Evolutionary conservation across 805 yeast species (phyloP).

Genomic region (Phaffomyces antillensis): DNA sequence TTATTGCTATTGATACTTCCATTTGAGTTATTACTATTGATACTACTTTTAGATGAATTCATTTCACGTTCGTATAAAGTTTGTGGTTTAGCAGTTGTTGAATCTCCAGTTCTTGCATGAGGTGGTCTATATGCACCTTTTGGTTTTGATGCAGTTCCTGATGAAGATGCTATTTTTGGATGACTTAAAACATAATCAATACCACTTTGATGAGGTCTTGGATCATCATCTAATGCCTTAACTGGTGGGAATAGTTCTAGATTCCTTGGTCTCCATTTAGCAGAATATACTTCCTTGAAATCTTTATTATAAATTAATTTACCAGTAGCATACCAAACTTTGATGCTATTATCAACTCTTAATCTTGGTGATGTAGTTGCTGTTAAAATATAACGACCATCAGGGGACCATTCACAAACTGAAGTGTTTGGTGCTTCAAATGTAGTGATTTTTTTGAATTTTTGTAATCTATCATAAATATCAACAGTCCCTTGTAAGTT

Average conservation of each 20-base stretch:
- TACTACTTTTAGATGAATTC: conserved; percentile 18
- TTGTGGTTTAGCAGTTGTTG: conserved; percentile 29
- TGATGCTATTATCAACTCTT: conserved; percentile 92
- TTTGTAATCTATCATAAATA: conserved; percentile 84
- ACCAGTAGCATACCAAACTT: conserved; percentile 90
- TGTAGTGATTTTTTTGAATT: conserved; percentile 69
- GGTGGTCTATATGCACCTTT: conserved; percentile 96
- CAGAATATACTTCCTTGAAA: conserved; percentile 71
- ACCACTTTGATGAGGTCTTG: conserved; percentile 68
- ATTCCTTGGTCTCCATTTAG: conserved; percentile 71
- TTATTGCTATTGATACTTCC: background rate
- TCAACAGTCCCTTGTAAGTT: conserved; percentile 96
- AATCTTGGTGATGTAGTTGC: conserved; percentile 97
- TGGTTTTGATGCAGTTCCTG: conserved; percentile 43
- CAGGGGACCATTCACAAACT: conserved; percentile 98
- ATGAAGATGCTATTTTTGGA: conserved; percentile 26
- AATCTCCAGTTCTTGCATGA: conserved; percentile 59
- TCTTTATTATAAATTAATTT: conserved; percentile 71
- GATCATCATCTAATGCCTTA: conserved; percentile 42
- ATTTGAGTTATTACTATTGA: conserved; percentile 4
- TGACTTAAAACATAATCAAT: conserved; percentile 39
- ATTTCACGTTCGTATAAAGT: conserved; percentile 55
- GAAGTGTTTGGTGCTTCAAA: conserved; percentile 92
- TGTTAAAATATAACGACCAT: conserved; percentile 86
- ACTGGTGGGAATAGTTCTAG: conserved; percentile 27